Conservation (phyloP, 305 asterid species). For the Solanum chacoense region DNA sequence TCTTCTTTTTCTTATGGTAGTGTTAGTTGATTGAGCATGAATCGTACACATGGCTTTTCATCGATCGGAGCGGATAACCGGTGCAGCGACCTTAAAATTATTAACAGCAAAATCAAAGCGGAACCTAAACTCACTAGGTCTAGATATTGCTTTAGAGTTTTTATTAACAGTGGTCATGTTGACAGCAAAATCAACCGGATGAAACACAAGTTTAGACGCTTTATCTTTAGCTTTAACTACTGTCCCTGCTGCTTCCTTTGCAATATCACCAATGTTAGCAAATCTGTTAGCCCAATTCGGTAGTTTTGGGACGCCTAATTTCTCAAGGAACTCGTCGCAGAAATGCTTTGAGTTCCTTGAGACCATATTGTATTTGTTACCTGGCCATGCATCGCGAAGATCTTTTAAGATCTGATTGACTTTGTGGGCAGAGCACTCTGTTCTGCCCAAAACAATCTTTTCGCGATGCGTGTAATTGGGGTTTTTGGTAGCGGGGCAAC, state of each 20-base stretch:
- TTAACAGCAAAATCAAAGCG: not conserved
- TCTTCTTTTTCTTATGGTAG: not conserved
- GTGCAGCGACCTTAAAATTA: not conserved
- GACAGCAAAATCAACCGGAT: not conserved
- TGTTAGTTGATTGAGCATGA: no score
- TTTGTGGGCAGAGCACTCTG: not conserved
- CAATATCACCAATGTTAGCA: not conserved
- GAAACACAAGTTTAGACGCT: not conserved
- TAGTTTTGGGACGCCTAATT: constrained; percentile 10
- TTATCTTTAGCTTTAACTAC: not conserved
- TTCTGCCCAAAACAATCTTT: constrained; percentile 1
- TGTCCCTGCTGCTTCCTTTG: not conserved
- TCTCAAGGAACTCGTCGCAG: not conserved
- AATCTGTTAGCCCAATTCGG: constrained; percentile 12
- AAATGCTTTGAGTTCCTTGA: constrained; percentile 8
- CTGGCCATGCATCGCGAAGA: constrained; percentile 7
- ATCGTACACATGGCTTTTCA: not conserved
- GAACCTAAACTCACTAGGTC: not conserved
- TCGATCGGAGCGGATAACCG: not conserved
- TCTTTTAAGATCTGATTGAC: constrained; percentile 8
- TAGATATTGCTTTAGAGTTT: not conserved
- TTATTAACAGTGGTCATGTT: not conserved
- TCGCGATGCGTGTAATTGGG: not conserved
- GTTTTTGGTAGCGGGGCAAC: constrained; percentile 5
- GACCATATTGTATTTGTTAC: not conserved